These are phyloP conservation scores for Hibiscus tridactylites DNA, from an alignment of 345 rosid genomes.

Conservation along the genomic window DNA sequence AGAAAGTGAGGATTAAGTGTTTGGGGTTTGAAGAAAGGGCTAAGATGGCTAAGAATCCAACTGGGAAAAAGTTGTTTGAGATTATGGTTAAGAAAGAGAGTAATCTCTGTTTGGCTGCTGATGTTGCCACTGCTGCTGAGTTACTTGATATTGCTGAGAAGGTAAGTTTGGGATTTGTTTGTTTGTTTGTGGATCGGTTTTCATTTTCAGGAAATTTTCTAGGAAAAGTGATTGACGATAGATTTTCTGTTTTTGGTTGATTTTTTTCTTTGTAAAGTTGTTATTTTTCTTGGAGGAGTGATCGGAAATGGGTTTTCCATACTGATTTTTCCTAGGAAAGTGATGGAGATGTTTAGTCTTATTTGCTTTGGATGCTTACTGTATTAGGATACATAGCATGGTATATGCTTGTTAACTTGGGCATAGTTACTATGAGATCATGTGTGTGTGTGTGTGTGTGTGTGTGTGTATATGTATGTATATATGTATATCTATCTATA, in stretches of 20 bases:
- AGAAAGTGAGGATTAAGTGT: slow-evolving; percentile 36
- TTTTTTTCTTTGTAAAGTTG: not conserved
- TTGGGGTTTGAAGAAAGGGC: slow-evolving; percentile 59
- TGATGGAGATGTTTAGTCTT: not conserved
- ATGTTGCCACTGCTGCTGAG: slow-evolving; percentile 82
- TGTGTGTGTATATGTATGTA: too few species aligned
- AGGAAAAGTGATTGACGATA: not conserved
- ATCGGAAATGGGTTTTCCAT: not conserved
- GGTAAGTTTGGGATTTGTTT: slow-evolving; percentile 23
- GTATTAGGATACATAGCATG: not conserved
- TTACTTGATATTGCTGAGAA: slow-evolving; percentile 84
- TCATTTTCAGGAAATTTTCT: not conserved
- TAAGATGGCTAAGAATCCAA: slow-evolving; percentile 56
- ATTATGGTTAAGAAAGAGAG: slow-evolving; percentile 81
- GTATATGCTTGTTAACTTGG: not conserved
- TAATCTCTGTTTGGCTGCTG: slow-evolving; percentile 92
- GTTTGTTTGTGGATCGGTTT: not conserved
- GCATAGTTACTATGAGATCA: not conserved
- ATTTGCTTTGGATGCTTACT: not conserved
- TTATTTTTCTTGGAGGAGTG: not conserved
- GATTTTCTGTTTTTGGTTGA: not conserved
- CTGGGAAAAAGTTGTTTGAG: slow-evolving; percentile 72
- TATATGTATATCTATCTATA: too few species aligned
- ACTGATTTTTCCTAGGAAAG: not conserved
- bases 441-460: too few species aligned